Evolutionary conservation across 495 filamentous ascomycete species (phyloP).

Genomic region (Glutinoglossum americanum): DNA sequence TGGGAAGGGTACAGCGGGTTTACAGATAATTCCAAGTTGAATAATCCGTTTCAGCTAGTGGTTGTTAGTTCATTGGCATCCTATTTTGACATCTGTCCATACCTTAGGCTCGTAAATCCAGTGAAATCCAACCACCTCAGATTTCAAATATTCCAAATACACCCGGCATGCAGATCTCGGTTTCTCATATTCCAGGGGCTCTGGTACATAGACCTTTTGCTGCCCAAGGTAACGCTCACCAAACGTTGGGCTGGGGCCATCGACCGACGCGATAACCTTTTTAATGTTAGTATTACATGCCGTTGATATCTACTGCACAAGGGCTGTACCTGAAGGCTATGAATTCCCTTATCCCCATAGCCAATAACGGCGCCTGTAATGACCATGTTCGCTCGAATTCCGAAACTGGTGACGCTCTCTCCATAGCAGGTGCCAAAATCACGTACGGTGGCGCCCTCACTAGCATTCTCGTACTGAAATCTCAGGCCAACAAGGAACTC

Average conservation of each 20-base stretch:
- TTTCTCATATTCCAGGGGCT: background rate
- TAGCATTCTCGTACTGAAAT: conserved; percentile 11
- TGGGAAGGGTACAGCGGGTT: background rate
- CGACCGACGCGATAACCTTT: background rate
- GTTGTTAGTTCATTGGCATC: background rate
- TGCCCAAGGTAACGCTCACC: conserved; percentile 1
- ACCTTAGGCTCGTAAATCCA: conserved; percentile 2
- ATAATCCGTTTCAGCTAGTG: background rate
- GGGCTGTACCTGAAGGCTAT: background rate
- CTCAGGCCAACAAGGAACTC: conserved; percentile 11
- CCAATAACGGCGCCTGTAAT: background rate
- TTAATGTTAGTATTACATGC: background rate
- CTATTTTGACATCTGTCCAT: background rate
- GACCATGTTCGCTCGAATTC: background rate
- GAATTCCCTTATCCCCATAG: background rate
- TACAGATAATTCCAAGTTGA: conserved; percentile 2
- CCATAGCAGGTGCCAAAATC: background rate
- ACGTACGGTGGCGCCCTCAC: background rate
- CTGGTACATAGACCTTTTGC: conserved; percentile 1
- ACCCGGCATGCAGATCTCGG: background rate
- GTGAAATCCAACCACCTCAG: conserved; percentile 4
- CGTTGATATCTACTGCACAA: background rate
- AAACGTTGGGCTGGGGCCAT: background rate
- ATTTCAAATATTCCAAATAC: background rate
- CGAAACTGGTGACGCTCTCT: background rate